A percentile compares a stretch with the other conserved stretches of the same genome.
Conservation (phyloP, 2,329 filamentous ascomycete species). For the Pestalotiopsis sp. region DNA sequence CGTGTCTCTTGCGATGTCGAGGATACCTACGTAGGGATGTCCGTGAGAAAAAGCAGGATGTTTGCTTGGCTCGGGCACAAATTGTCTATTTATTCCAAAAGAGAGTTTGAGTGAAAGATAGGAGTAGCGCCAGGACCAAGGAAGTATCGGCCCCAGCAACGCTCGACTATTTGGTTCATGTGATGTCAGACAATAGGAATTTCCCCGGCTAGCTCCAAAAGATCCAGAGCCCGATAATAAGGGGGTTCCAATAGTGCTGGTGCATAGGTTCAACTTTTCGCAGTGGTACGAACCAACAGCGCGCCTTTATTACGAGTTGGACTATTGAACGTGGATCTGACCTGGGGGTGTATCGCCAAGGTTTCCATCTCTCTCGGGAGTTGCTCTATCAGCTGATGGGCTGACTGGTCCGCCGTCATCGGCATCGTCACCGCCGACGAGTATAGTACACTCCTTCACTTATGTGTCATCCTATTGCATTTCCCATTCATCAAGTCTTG, state of each 20-base stretch:
- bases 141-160: conserved; percentile 6
- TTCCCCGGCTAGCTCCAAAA: neutral
- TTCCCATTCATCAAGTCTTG: neutral
- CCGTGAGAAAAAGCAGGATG: too few relatives aligned
- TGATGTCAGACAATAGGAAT: conserved; percentile 7
- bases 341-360: conserved; percentile 5
- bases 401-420: neutral
- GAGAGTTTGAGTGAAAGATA: conserved; percentile 4
- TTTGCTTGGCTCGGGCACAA: neutral
- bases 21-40: too few relatives aligned
- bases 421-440: neutral
- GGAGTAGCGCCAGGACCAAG: conserved; percentile 5
- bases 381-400: neutral
- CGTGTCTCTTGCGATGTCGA: too few relatives aligned
- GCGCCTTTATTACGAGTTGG: conserved; percentile 2
- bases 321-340: conserved; percentile 12
- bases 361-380: neutral
- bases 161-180: neutral
- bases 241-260: conserved; percentile 7
- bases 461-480: neutral
- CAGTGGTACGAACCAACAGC: neutral
- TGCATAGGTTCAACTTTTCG: neutral
- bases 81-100: neutral
- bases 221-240: neutral
- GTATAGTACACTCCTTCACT: neutral